phyloP scores from a whole-genome alignment of 306 rosid species.

The Cicer cuneatum region DNA sequence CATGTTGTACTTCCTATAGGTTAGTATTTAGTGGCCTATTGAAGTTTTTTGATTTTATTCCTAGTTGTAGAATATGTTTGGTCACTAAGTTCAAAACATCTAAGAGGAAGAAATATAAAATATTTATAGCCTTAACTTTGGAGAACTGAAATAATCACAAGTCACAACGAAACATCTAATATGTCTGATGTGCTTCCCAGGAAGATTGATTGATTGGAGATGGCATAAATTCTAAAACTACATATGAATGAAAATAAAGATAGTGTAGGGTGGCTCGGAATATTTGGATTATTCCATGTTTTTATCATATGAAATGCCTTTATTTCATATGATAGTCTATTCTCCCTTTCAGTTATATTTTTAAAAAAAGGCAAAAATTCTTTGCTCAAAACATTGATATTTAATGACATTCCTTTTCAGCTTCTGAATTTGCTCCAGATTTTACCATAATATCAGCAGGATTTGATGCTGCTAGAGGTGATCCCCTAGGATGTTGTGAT shows the following conservation, averaged over 20 bases:
- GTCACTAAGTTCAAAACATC: background rate
- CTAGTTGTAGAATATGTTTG: conserved; percentile 14
- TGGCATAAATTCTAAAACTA: background rate
- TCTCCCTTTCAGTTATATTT: conserved; percentile 6
- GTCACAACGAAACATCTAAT: background rate
- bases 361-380: conserved; percentile 13
- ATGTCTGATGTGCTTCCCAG: conserved; percentile 12
- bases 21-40: conserved; percentile 44
- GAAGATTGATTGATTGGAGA: conserved; percentile 24
- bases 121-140: background rate
- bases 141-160: background rate
- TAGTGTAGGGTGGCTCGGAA: conserved; percentile 5
- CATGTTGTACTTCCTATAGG: conserved; percentile 94
- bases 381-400: conserved; percentile 32
- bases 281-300: conserved; percentile 23
- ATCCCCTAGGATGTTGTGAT: conserved; percentile 95
- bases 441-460: conserved; percentile 96
- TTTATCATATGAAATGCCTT: background rate
- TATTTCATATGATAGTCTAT: conserved; percentile 21
- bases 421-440: conserved; percentile 88
- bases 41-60: conserved; percentile 25
- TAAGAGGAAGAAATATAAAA: background rate
- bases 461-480: conserved; percentile 99
- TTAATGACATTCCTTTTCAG: conserved; percentile 60
- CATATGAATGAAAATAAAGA: background rate